Conservation (phyloP, 305 asterid genomes). For the Fraxinus ornus region DNA sequence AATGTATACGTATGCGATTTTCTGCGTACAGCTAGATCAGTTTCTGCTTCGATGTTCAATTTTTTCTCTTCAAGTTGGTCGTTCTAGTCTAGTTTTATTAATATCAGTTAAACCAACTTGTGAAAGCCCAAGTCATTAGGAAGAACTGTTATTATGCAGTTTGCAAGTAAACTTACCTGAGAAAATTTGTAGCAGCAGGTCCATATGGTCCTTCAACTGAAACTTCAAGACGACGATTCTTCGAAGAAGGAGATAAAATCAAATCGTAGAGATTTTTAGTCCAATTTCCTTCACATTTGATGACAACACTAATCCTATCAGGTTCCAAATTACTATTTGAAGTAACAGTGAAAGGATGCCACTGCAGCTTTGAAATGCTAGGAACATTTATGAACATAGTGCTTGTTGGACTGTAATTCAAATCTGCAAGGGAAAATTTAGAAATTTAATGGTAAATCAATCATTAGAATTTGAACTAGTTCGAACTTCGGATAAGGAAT, state of each 20-base stretch:
- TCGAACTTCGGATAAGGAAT: not conserved
- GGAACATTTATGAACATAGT: constrained; percentile 77
- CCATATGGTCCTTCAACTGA: constrained; percentile 97
- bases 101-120: not conserved
- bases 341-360: constrained; percentile 95
- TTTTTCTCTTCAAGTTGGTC: not conserved
- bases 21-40: not conserved
- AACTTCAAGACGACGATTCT: constrained; percentile 51
- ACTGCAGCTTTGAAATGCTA: constrained; percentile 75
- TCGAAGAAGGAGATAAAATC: constrained; percentile 53
- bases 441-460: not conserved
- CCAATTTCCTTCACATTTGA: constrained; percentile 87
- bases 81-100: not conserved
- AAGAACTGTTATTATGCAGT: not conserved
- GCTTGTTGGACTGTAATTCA: constrained; percentile 74
- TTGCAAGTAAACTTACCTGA: constrained; percentile 44
- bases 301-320: constrained; percentile 68
- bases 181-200: constrained; percentile 67
- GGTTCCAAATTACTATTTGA: constrained; percentile 67
- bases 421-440: constrained; percentile 34
- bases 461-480: not conserved
- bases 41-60: not conserved
- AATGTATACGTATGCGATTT: not conserved
- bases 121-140: not conserved
- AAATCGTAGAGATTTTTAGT: constrained; percentile 62